Evolutionary conservation across 768 basidiomycete genomes (phyloP).

Genomic region (Agaricus subrufescens): DNA sequence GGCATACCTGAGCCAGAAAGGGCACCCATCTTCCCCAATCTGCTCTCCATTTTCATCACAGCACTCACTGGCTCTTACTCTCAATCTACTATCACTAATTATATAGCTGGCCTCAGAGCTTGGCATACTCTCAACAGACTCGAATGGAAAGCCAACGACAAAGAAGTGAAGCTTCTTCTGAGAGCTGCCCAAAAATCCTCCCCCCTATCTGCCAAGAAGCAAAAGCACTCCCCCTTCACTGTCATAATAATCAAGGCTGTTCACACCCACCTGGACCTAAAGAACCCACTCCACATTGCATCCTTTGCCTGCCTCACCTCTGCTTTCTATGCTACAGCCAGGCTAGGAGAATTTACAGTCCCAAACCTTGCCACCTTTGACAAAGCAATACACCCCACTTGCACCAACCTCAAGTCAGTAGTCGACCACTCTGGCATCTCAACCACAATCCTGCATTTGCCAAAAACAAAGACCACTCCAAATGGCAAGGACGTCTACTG

Average conservation of each 20-base stretch:
- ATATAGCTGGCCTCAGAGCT: conserved; percentile 21
- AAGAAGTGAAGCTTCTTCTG: conserved; percentile 2
- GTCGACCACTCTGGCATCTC: background rate
- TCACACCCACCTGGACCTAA: conserved; percentile 12
- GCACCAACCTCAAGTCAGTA: conserved; percentile 12
- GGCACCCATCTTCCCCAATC: conserved; percentile 14
- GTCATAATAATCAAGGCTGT: conserved; percentile 5
- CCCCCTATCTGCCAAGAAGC: conserved; percentile 11
- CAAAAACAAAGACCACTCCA: background rate
- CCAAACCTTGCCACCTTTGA: conserved; percentile 14
- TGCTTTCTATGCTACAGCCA: conserved; percentile 15
- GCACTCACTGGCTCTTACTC: conserved; percentile 16
- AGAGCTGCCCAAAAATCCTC: conserved; percentile 9
- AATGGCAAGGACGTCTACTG: conserved; percentile 4
- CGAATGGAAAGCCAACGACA: conserved; percentile 15
- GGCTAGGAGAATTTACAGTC: conserved; percentile 21
- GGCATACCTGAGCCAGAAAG: conserved; percentile 22
- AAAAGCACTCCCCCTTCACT: conserved; percentile 14
- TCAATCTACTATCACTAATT: conserved; percentile 14
- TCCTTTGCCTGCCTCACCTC: conserved; percentile 22
- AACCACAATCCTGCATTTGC: conserved; percentile 7
- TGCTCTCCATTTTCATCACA: conserved; percentile 25
- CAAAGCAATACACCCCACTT: conserved; percentile 9
- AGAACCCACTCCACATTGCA: conserved; percentile 18
- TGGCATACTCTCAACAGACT: conserved; percentile 29